A percentile compares a stretch with the other conserved stretches of the same genome.
These are phyloP conservation scores for Aegle marmelos DNA, from an alignment of 345 rosid species.

Conservation along the genomic window DNA sequence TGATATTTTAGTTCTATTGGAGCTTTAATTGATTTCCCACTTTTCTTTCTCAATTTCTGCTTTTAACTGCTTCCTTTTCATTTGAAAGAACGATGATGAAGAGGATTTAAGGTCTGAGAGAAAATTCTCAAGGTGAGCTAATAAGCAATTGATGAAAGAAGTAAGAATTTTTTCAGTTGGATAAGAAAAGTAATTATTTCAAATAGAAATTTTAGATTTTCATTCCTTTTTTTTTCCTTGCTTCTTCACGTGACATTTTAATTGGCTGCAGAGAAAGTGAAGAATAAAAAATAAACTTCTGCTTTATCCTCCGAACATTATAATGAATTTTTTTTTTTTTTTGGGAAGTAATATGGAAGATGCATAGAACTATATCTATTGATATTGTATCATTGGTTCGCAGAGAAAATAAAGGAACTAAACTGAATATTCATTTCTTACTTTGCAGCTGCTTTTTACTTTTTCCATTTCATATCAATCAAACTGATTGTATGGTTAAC, in stretches of 20 bases:
- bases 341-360: background rate
- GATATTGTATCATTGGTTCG: background rate
- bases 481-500: background rate
- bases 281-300: background rate
- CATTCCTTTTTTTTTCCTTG: background rate
- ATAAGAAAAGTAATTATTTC: background rate
- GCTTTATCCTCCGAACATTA: background rate
- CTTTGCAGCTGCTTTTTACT: background rate
- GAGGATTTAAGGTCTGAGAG: background rate
- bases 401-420: background rate
- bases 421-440: background rate
- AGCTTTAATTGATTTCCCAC: background rate
- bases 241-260: slow-evolving; percentile 10
- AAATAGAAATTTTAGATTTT: background rate
- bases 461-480: background rate
- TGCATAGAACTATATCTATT: background rate
- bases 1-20: background rate
- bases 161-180: background rate
- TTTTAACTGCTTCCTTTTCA: background rate
- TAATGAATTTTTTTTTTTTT: no score
- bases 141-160: no score
- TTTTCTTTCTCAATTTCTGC: background rate
- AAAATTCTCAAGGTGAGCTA: background rate
- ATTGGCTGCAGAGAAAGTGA: slow-evolving; percentile 9
- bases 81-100: background rate